A percentile compares a stretch with the other conserved stretches of the same genome.
Conservation (phyloP, 768 basidiomycete species). For the Termitomyces sp. region DNA sequence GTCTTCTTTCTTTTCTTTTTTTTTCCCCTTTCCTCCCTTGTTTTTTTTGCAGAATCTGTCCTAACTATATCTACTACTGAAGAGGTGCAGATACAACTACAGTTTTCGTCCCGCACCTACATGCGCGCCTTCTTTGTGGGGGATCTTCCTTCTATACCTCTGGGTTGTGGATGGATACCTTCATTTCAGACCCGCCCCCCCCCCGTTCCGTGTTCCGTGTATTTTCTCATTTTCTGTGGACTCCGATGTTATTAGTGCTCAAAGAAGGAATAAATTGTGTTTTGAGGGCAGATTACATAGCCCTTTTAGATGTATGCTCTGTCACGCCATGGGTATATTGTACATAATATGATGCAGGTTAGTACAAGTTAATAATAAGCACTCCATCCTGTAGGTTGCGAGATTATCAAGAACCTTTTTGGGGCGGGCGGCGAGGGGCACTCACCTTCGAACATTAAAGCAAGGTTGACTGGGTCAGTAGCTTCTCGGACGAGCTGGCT, state of each 20-base stretch:
- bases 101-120: too few relatives aligned
- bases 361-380: conserved; percentile 4
- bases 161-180: not conserved
- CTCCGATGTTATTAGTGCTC: not conserved
- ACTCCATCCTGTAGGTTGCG: conserved; percentile 9
- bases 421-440: too few relatives aligned
- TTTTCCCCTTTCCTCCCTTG: too few relatives aligned
- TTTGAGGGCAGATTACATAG: not conserved
- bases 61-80: conserved; percentile 4
- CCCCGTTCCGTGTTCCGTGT: not conserved
- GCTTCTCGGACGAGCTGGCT: conserved; percentile 91
- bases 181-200: too few relatives aligned
- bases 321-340: too few relatives aligned
- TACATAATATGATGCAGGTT: too few relatives aligned
- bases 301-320: too few relatives aligned
- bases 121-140: too few relatives aligned
- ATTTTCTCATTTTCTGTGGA: not conserved
- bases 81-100: conserved; percentile 3
- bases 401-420: not conserved
- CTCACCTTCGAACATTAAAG: conserved; percentile 74
- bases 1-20: too few relatives aligned
- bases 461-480: conserved; percentile 71
- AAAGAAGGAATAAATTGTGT: conserved; percentile 1
- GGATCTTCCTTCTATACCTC: not conserved
- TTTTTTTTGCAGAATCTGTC: not conserved